Conservation (phyloP, 768 basidiomycete species). For the Mrakia gelida region DNA sequence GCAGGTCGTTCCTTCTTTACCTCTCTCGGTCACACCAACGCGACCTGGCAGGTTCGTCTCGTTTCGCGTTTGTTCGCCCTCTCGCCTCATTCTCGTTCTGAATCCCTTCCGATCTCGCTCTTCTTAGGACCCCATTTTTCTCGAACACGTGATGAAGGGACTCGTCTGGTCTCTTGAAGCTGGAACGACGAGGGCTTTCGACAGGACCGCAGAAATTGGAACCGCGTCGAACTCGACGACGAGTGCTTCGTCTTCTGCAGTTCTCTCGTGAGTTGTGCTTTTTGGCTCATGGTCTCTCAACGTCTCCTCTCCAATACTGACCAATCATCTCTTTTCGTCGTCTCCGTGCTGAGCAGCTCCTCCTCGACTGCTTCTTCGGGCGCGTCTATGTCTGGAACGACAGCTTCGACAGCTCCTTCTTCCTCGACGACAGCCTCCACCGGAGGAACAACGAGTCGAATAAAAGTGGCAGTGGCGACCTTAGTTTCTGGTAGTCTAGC, state of each 20-base stretch:
- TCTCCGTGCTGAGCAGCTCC: not conserved
- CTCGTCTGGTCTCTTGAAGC: slow-evolving; percentile 68
- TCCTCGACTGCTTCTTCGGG: not conserved
- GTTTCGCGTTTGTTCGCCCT: not conserved
- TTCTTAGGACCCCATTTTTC: slow-evolving; percentile 61
- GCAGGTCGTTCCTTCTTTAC: slow-evolving; percentile 82
- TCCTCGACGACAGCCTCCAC: not conserved
- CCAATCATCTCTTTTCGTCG: not conserved
- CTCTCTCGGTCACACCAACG: slow-evolving; percentile 69
- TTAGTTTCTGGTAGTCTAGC: not conserved
- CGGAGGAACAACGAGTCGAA: not conserved
- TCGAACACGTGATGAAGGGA: slow-evolving; percentile 69
- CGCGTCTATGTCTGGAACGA: not conserved
- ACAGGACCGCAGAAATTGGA: not conserved
- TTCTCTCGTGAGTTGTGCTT: not conserved
- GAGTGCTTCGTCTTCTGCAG: not conserved
- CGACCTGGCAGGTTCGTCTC: slow-evolving; percentile 65
- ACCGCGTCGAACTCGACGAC: not conserved
- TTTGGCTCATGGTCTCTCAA: not conserved
- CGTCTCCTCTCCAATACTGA: no score
- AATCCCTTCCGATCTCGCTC: not conserved
- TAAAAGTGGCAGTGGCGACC: not conserved
- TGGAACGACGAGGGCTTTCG: slow-evolving; percentile 52
- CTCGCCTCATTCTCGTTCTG: not conserved
- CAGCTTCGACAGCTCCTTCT: not conserved